phyloP scores from a whole-genome alignment of 805 yeast species.

The Metschnikowia orientalis region DNA sequence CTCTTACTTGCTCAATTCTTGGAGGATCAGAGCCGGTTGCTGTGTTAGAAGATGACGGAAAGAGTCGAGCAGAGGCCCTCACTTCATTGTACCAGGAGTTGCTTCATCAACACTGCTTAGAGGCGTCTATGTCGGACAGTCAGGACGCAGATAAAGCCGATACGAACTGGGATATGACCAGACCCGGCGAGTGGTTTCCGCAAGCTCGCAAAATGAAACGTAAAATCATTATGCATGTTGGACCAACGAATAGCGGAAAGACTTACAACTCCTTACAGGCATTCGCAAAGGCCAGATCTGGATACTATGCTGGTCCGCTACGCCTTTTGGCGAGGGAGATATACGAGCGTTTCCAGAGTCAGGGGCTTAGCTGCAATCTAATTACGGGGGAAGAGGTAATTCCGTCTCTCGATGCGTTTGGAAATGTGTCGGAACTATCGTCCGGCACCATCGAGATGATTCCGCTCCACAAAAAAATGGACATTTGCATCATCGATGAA shows the following conservation, averaged over 20 bases:
- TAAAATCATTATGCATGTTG: slow-evolving; percentile 85
- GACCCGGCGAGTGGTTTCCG: slow-evolving; percentile 68
- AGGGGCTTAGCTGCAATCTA: slow-evolving; percentile 71
- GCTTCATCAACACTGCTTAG: slow-evolving; percentile 9
- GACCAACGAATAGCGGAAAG: slow-evolving; percentile 97
- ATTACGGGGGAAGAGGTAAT: slow-evolving; percentile 95
- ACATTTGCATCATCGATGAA: slow-evolving; percentile 89
- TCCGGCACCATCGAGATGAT: slow-evolving; percentile 95
- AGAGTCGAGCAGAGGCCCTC: too few relatives aligned
- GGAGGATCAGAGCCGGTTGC: too few relatives aligned
- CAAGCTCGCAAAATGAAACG: slow-evolving; percentile 76
- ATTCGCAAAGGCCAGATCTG: slow-evolving; percentile 60
- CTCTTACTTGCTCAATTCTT: slow-evolving; percentile 9
- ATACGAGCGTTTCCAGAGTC: slow-evolving; percentile 69
- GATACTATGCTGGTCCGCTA: slow-evolving; percentile 93
- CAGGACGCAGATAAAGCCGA: slow-evolving; percentile 7
- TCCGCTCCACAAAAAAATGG: slow-evolving; percentile 62
- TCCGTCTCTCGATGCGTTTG: slow-evolving; percentile 61
- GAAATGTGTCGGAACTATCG: slow-evolving; percentile 68
- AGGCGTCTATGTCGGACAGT: slow-evolving; percentile 3
- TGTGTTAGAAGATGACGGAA: too few relatives aligned
- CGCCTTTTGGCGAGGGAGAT: slow-evolving; percentile 88
- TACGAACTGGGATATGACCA: slow-evolving; percentile 17
- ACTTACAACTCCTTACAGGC: slow-evolving; percentile 77
- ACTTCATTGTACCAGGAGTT: too few relatives aligned